A percentile compares a stretch with the other conserved stretches of the same genome.
These are phyloP conservation scores for Paxillus rubicundulus DNA, from an alignment of 768 basidiomycete genomes.

Conservation along the genomic window DNA sequence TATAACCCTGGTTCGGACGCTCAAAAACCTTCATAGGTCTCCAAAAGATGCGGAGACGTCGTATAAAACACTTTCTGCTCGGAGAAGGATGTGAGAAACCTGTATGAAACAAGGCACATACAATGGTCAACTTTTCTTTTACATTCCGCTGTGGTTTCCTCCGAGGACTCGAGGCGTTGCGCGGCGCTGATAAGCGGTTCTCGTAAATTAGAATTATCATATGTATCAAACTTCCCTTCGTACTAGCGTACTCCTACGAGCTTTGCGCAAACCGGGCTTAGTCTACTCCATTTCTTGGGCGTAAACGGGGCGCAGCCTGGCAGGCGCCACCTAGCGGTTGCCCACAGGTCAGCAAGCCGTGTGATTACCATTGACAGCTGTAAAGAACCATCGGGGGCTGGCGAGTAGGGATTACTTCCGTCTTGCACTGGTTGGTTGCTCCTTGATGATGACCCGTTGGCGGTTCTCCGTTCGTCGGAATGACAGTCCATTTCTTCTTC, in stretches of 20 bases:
- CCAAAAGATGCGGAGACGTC: not conserved
- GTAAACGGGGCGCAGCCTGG: not conserved
- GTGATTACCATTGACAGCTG: not conserved
- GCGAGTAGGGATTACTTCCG: constrained; percentile 20
- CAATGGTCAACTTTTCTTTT: not conserved
- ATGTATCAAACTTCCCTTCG: not conserved
- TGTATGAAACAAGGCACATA: not conserved
- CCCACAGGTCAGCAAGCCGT: constrained; percentile 5
- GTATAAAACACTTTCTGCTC: not conserved
- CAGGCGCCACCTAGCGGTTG: not conserved
- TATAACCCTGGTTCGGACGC: constrained; percentile 1
- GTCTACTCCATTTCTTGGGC: constrained; percentile 5
- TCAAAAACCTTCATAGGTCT: not conserved
- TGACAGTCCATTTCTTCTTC: too few species aligned
- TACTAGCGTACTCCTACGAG: not conserved
- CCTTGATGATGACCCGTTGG: not conserved
- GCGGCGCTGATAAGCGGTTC: constrained; percentile 2
- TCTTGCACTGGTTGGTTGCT: constrained; percentile 1
- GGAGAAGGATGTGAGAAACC: not conserved
- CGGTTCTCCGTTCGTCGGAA: not conserved
- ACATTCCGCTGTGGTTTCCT: not conserved
- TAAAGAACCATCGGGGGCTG: constrained; percentile 23
- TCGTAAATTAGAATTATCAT: constrained; percentile 6
- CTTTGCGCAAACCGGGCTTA: not conserved
- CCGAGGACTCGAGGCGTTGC: constrained; percentile 7